These are phyloP conservation scores for Agaricus subrufescens DNA, from an alignment of 768 basidiomycete genomes.

Conservation along the genomic window DNA sequence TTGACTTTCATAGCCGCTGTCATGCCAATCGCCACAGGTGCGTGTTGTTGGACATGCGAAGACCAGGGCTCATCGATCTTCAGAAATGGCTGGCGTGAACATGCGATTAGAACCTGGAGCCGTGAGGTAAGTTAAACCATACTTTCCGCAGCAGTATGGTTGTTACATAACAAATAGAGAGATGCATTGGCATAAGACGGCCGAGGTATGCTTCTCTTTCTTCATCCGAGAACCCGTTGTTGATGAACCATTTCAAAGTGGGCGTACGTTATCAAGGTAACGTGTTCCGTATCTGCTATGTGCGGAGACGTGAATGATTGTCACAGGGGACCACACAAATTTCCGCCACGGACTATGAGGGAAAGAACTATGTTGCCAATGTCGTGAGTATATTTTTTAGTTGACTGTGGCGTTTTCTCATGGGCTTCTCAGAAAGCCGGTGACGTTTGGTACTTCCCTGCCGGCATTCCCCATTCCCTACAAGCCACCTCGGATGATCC, in stretches of 20 bases:
- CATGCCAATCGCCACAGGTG: slow-evolving; percentile 49
- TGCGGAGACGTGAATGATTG: background rate
- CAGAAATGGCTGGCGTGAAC: slow-evolving; percentile 41
- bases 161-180: slow-evolving; percentile 27
- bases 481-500: slow-evolving; percentile 43
- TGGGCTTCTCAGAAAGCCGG: slow-evolving; percentile 30
- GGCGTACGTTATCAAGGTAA: slow-evolving; percentile 46
- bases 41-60: background rate
- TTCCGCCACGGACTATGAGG: slow-evolving; percentile 41
- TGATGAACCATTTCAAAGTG: slow-evolving; percentile 25
- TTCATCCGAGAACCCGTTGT: slow-evolving; percentile 4
- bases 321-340: slow-evolving; percentile 43
- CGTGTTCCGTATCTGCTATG: background rate
- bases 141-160: background rate
- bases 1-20: slow-evolving; percentile 25
- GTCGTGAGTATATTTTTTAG: slow-evolving; percentile 30
- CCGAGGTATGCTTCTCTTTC: slow-evolving; percentile 27
- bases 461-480: slow-evolving; percentile 51
- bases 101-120: slow-evolving; percentile 49
- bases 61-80: background rate
- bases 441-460: slow-evolving; percentile 55
- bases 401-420: background rate
- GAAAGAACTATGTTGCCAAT: slow-evolving; percentile 44
- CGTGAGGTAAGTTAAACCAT: slow-evolving; percentile 27
- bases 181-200: slow-evolving; percentile 50